Percentiles rank a stretch among this genome's conserved stretches.
phyloP scores from a whole-genome alignment of 768 basidiomycete genomes.

The Agrocybe praecox region DNA sequence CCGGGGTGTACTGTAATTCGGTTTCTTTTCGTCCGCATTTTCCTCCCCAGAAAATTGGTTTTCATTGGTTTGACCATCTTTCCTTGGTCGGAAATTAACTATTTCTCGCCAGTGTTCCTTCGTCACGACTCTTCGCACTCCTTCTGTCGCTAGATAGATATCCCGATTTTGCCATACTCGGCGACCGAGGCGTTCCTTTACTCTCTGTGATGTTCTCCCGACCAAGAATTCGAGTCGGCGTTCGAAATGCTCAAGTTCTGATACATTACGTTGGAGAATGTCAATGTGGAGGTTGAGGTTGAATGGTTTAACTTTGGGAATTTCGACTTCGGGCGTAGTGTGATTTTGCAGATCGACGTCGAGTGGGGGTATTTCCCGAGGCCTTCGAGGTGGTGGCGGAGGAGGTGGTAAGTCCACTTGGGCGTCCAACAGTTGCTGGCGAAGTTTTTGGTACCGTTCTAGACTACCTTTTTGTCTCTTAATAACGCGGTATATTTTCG shows the following conservation, averaged over 20 bases:
- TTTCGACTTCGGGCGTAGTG: conserved; percentile 24
- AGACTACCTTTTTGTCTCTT: conserved; percentile 52
- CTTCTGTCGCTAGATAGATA: conserved; percentile 46
- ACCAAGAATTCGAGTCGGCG: conserved; percentile 41
- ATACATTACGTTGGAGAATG: conserved; percentile 57
- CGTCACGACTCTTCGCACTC: conserved; percentile 33
- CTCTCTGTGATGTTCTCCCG: conserved; percentile 55
- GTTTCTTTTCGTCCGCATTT: background rate
- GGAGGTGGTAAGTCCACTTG: background rate
- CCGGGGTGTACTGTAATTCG: background rate
- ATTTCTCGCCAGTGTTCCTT: conserved; percentile 49
- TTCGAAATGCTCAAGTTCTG: conserved; percentile 48
- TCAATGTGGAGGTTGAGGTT: conserved; percentile 56
- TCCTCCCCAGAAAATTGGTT: background rate
- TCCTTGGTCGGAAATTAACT: conserved; percentile 47
- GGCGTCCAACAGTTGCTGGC: background rate
- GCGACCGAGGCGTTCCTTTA: conserved; percentile 81
- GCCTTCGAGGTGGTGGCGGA: background rate
- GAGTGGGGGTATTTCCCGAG: background rate
- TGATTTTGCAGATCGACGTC: conserved; percentile 1
- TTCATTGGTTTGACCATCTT: background rate
- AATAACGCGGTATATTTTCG: conserved; percentile 47
- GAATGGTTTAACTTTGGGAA: conserved; percentile 39
- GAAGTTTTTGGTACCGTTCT: conserved; percentile 19
- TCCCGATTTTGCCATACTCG: conserved; percentile 67